These are phyloP conservation scores for Suillus bovinus DNA, from an alignment of 768 basidiomycete genomes.

Conservation along the genomic window DNA sequence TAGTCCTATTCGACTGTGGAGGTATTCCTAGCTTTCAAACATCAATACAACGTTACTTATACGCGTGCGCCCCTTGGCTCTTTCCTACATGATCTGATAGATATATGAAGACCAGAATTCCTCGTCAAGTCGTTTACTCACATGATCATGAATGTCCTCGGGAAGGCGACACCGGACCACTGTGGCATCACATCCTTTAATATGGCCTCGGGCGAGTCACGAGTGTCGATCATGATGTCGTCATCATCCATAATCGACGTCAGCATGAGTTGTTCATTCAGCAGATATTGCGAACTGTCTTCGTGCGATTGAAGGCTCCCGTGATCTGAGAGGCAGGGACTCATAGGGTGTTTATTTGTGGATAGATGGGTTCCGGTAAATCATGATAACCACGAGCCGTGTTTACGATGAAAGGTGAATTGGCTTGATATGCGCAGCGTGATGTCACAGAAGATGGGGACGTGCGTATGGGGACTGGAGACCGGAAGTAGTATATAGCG, in stretches of 20 bases:
- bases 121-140: conserved; percentile 22
- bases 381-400: conserved; percentile 2
- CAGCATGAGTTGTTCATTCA: conserved; percentile 27
- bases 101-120: conserved; percentile 12
- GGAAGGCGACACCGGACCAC: conserved; percentile 26
- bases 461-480: conserved; percentile 25
- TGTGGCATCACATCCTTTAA: conserved; percentile 7
- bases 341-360: neutral
- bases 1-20: too few species aligned
- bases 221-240: conserved; percentile 10
- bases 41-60: neutral
- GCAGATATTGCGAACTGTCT: conserved; percentile 16
- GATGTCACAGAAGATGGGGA: conserved; percentile 19
- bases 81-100: conserved; percentile 24
- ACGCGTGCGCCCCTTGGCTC: neutral
- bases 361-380: neutral
- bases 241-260: too few species aligned
- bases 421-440: neutral
- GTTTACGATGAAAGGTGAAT: neutral
- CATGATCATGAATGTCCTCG: conserved; percentile 35
- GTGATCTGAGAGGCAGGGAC: neutral
- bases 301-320: neutral
- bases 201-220: conserved; percentile 17
- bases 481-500: conserved; percentile 59
- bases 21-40: neutral